Evolutionary conservation across 192 early-diverging fungal genomes (phyloP).

Genomic region (Phlyctochytrium planicorne): DNA sequence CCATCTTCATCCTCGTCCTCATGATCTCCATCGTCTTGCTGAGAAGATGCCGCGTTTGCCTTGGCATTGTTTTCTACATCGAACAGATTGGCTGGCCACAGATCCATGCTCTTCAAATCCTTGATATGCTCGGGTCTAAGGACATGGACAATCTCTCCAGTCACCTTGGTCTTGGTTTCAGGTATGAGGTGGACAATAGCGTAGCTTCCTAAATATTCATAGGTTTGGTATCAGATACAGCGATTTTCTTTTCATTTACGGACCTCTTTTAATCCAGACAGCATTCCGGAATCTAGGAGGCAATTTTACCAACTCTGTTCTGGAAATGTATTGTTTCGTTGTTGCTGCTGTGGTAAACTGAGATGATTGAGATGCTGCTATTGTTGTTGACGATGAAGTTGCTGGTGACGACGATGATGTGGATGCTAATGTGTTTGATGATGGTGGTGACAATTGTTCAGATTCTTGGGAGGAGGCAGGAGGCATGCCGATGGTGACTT

Average conservation of each 20-base stretch:
- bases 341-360: neutral
- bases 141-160: neutral
- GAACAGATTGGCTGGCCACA: neutral
- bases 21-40: too few species aligned
- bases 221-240: too few species aligned
- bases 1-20: neutral
- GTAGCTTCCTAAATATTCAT: too few species aligned
- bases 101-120: neutral
- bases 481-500: neutral
- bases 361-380: too few species aligned
- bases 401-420: too few species aligned
- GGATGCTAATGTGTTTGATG: too few species aligned
- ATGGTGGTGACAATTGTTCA: too few species aligned
- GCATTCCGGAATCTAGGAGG: neutral
- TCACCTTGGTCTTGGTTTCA: neutral
- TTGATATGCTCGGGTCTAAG: neutral
- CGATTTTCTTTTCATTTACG: too few species aligned
- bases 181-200: too few species aligned
- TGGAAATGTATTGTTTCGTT: neutral
- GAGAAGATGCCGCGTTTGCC: neutral
- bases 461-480: neutral
- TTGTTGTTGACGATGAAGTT: too few species aligned
- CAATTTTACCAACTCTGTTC: neutral
- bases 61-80: neutral
- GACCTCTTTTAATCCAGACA: neutral